phyloP scores from a whole-genome alignment of 208 protist genomes.

The Herpetomonas muscarum region DNA sequence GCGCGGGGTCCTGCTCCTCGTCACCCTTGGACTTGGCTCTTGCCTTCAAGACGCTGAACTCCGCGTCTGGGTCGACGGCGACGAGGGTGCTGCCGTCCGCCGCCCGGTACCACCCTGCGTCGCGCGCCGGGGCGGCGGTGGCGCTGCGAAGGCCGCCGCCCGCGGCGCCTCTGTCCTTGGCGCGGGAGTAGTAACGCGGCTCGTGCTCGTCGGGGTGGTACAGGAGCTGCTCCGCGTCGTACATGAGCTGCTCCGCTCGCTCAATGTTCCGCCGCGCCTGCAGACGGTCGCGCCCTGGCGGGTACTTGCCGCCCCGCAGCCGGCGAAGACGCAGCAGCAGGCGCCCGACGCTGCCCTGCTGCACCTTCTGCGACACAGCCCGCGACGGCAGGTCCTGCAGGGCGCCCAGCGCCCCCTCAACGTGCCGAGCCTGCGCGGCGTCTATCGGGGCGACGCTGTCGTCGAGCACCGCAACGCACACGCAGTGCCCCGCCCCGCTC shows the following conservation, averaged over 20 bases:
- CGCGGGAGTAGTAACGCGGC: conserved; percentile 6
- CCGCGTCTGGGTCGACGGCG: too few relatives aligned
- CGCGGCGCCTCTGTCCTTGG: background rate
- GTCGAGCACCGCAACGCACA: conserved; percentile 11
- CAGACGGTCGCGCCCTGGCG: conserved; percentile 1
- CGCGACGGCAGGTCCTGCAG: background rate
- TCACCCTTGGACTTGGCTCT: too few relatives aligned
- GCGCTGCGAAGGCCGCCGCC: background rate
- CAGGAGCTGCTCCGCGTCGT: conserved; percentile 9
- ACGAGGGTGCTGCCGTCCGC: too few relatives aligned
- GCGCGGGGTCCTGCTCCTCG: too few relatives aligned
- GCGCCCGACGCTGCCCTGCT: background rate
- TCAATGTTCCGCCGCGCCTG: conserved; percentile 2
- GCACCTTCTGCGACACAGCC: background rate
- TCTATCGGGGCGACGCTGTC: conserved; percentile 1
- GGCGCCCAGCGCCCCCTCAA: background rate
- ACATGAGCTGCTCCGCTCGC: conserved; percentile 6
- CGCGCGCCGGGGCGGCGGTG: background rate
- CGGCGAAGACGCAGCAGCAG: background rate
- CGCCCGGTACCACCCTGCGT: background rate
- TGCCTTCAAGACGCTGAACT: too few relatives aligned
- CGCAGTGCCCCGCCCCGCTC: conserved; percentile 1
- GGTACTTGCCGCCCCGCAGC: background rate
- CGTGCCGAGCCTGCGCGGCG: background rate
- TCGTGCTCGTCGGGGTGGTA: conserved; percentile 4